Percentiles rank a stretch among this genome's conserved stretches.
Conservation (phyloP, 768 basidiomycete species). For the Hericium erinaceus region DNA sequence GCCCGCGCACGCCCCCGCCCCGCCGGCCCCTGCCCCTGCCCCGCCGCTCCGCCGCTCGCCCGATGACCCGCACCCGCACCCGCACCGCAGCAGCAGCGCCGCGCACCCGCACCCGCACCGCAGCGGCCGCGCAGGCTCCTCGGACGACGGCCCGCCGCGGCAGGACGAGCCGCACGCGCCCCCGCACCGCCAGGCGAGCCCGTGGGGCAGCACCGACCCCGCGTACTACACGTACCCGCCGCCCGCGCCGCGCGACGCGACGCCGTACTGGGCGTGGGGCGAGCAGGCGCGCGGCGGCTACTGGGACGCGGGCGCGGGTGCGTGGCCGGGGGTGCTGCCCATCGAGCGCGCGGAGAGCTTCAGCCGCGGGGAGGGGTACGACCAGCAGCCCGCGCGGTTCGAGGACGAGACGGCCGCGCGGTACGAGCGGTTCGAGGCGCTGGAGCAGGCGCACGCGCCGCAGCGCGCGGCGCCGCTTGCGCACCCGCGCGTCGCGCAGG, state of each 20-base stretch:
- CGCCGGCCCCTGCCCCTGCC: too few species aligned
- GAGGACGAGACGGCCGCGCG: too few species aligned
- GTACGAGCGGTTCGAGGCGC: too few species aligned
- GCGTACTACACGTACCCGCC: conserved; percentile 19
- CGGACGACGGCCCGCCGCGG: too few species aligned
- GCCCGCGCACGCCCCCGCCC: not conserved
- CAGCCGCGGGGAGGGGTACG: conserved; percentile 9
- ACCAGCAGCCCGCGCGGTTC: not conserved
- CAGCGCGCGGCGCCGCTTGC: not conserved
- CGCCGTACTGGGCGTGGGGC: conserved; percentile 22
- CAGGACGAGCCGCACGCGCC: conserved; percentile 15
- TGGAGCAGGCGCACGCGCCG: not conserved
- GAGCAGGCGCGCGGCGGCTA: conserved; percentile 37
- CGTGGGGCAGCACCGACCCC: conserved; percentile 14
- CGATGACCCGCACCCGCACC: not conserved
- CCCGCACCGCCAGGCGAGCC: conserved; percentile 2
- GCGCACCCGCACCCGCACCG: too few species aligned
- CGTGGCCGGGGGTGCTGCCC: not conserved
- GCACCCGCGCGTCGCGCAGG: not conserved
- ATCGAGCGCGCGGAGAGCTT: conserved; percentile 14
- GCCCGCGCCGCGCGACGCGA: conserved; percentile 16
- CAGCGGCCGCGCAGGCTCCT: too few species aligned
- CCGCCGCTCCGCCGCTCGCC: not conserved
- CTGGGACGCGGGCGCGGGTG: conserved; percentile 7
- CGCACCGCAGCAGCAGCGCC: not conserved